Base-by-base conservation (phyloP, 2,329 filamentous ascomycete species). In the Exutisphaerella laricina region DNA sequence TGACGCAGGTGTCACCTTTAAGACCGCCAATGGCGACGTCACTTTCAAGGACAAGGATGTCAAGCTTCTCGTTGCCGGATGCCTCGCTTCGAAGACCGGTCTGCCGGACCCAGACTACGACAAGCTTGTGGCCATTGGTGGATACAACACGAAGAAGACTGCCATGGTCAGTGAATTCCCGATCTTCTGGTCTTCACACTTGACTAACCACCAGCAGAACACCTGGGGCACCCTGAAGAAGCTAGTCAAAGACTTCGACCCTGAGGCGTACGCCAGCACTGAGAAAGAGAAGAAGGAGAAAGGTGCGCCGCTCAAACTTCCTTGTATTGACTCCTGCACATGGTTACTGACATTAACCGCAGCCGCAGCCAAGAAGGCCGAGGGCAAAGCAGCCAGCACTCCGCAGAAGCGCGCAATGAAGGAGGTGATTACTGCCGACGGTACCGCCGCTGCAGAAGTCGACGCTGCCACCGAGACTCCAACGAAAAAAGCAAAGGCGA, bases 211-310 rank as follows among this genome's bases (percentile, higher is more conserved):
- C 3, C 38, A 12, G 23, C 12, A 46, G 42, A 65, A 65, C 54
- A 58, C 52, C n/a, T 65, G 62, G 62, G 58, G 52, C 35, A 41
- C 39, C 3, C 54, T 64, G 47, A 63, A 63, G 56, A 60, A 58
- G 53, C 63, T 64, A 55, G 42, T 65, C 31, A 34, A 38, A 10
- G 13, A 36, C 5, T 14, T 55, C 14, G 44, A 38, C 23, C 43
- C 55, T 10, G 43, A 43, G 17, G 44, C 17, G 16, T 50, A 34
- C 13, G 43, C 18, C 21, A 51, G 48, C 21, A 51, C 42, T 13
- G 58, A 49, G 33, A 40, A 45, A 32, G 35, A 16, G 16, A 36
- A 36, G 22, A 36, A 26, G 34, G 29, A 28, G 35, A 29, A 5
- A 17, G 3, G 5, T 35, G 14, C 4, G n/a, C 10, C n/a, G 8